These are phyloP conservation scores for Ananas comosus DNA, from an alignment of 176 grass and related monocot genomes.

Conservation along the genomic window DNA sequence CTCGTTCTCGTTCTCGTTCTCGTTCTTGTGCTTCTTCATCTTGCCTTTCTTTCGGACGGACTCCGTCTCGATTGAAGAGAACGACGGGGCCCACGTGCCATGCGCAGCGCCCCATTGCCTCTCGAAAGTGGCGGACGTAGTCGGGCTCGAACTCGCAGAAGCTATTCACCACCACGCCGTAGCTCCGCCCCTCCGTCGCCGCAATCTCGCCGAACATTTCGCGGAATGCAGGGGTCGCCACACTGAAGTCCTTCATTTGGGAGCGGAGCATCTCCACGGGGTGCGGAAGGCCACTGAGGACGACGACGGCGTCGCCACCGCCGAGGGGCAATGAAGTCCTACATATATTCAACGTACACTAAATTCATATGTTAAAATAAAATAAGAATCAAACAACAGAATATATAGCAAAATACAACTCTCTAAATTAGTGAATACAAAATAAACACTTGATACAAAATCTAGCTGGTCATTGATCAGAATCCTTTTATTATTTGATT, in stretches of 20 bases:
- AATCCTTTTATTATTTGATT: too few relatives aligned
- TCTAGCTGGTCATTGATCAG: too few relatives aligned
- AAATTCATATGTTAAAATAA: too few relatives aligned
- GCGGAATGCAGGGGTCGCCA: not conserved
- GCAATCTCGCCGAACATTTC: not conserved
- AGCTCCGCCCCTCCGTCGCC: not conserved
- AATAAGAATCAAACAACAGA: too few relatives aligned
- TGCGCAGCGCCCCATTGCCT: not conserved
- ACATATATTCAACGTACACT: too few relatives aligned
- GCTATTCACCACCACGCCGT: slow-evolving; percentile 10
- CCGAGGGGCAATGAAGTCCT: not conserved
- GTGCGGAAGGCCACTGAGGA: slow-evolving; percentile 11
- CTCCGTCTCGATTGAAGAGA: not conserved
- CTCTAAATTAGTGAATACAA: too few relatives aligned
- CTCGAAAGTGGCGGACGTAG: not conserved
- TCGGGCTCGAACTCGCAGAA: slow-evolving; percentile 15
- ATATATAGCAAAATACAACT: too few relatives aligned
- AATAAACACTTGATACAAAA: too few relatives aligned
- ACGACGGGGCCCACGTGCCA: not conserved
- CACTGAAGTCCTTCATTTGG: not conserved
- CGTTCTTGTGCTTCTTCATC: not conserved
- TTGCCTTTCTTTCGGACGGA: not conserved
- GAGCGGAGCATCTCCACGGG: slow-evolving; percentile 5
- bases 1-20: not conserved
- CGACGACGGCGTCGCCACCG: not conserved